A percentile compares a stretch with the other conserved stretches of the same genome.
Conservation (phyloP, 495 filamentous ascomycete genomes). For the Penicillium robsamsonii region DNA sequence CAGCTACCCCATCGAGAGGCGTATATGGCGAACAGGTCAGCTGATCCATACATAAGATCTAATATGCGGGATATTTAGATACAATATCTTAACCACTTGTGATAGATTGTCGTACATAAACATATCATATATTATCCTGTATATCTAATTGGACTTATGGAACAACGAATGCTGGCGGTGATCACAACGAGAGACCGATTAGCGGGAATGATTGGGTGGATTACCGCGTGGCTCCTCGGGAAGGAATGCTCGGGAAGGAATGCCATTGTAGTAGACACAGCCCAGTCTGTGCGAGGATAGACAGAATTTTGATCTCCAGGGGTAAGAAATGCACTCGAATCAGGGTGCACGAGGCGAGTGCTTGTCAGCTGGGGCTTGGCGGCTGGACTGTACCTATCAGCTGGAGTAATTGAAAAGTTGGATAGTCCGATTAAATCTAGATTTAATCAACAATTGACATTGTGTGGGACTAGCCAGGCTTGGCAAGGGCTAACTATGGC, state of each 20-base stretch:
- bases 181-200: constrained; percentile 23
- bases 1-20: no score
- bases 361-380: not conserved
- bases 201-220: constrained; percentile 19
- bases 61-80: not conserved
- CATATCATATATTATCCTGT: not conserved
- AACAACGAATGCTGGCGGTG: constrained; percentile 19
- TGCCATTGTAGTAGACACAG: not conserved
- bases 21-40: not conserved
- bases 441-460: not conserved
- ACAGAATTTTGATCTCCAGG: not conserved
- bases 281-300: not conserved
- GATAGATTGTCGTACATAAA: not conserved
- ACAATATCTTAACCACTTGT: not conserved
- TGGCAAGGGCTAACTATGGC: no score
- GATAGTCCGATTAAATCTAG: not conserved
- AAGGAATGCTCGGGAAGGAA: not conserved
- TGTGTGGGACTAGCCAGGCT: no score
- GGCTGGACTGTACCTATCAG: not conserved
- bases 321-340: not conserved
- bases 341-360: not conserved
- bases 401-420: not conserved
- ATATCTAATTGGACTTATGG: constrained; percentile 18
- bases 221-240: constrained; percentile 18
- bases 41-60: not conserved